Conservation (phyloP, 805 yeast genomes). For the Hanseniaspora hatyaiensis region DNA sequence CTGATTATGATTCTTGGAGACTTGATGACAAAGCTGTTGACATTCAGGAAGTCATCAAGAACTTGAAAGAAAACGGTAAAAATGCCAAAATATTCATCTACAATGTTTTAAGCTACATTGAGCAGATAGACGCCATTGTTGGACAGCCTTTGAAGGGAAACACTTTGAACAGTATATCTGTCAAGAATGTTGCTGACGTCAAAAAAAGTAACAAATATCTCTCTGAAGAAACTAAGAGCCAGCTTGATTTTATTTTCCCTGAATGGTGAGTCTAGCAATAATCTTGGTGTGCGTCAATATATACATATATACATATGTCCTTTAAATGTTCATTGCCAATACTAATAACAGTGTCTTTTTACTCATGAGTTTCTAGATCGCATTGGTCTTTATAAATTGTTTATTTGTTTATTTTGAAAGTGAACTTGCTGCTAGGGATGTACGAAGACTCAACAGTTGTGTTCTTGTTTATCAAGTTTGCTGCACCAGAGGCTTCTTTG, state of each 20-base stretch:
- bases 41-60: constrained; percentile 91
- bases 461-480: background rate
- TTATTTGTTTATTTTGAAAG: constrained; percentile 27
- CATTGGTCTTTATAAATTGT: too few relatives aligned
- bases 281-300: too few relatives aligned
- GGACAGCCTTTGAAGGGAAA: constrained; percentile 57
- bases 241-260: constrained; percentile 80
- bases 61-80: constrained; percentile 71
- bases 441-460: constrained; percentile 21
- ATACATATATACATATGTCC: background rate
- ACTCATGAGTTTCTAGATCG: constrained; percentile 26
- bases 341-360: constrained; percentile 12
- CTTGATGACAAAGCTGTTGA: constrained; percentile 92
- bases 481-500: background rate
- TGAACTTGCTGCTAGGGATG: constrained; percentile 29
- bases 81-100: constrained; percentile 76
- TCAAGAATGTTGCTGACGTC: constrained; percentile 31
- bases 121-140: constrained; percentile 40
- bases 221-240: constrained; percentile 57
- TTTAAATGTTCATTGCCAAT: too few relatives aligned
- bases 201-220: constrained; percentile 44
- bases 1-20: constrained; percentile 98
- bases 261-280: constrained; percentile 64
- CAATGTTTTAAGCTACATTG: constrained; percentile 53
- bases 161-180: constrained; percentile 72